These are phyloP conservation scores for Sclerotinia minor DNA, from an alignment of 2,329 filamentous ascomycete species.

Conservation along the genomic window DNA sequence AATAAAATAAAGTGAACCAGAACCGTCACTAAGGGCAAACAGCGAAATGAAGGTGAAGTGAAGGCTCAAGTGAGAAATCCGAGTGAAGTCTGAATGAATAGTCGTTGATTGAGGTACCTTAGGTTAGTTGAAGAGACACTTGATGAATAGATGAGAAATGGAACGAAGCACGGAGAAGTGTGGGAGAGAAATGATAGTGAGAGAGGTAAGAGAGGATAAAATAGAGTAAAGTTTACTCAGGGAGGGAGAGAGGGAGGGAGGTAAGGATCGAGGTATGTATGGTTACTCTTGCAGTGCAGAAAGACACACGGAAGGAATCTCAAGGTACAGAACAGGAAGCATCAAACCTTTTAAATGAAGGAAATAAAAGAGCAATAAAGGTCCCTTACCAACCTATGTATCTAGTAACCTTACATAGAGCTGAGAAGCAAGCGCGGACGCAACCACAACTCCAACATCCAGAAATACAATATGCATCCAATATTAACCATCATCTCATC, in stretches of 20 bases:
- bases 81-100: slow-evolving; percentile 10
- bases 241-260: no score
- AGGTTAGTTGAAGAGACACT: neutral
- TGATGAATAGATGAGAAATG: neutral
- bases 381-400: neutral
- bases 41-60: neutral
- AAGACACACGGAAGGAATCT: no score
- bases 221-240: neutral
- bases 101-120: neutral
- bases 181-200: neutral
- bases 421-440: neutral
- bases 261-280: no score
- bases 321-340: neutral
- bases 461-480: neutral
- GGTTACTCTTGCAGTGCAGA: no score
- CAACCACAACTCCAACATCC: neutral
- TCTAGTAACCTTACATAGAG: neutral
- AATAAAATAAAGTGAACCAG: slow-evolving; percentile 6
- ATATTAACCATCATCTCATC: neutral
- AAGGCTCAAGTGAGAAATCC: neutral
- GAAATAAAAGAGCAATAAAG: neutral
- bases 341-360: neutral
- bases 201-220: no score
- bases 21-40: neutral
- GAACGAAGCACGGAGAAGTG: neutral